phyloP scores from a whole-genome alignment of 1,284 basidiomycete genomes.

The Microbotryomycetes sp. region DNA sequence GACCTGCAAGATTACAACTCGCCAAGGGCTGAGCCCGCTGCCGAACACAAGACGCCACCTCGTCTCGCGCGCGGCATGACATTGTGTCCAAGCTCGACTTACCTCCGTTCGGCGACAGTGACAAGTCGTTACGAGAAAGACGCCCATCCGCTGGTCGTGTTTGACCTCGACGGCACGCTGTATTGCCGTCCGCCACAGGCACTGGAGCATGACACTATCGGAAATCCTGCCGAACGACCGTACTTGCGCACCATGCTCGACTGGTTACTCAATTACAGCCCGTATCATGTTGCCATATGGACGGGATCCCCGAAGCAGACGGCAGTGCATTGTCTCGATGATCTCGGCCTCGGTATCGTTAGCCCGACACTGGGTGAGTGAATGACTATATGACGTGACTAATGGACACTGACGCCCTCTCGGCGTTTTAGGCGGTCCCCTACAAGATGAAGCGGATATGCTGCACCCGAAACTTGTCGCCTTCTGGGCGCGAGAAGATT shows the following conservation, averaged over 20 bases:
- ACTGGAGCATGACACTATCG: constrained; percentile 18
- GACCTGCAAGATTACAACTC: background rate
- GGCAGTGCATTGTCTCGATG: constrained; percentile 15
- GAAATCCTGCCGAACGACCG: constrained; percentile 12
- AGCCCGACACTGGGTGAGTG: constrained; percentile 1
- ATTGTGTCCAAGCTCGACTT: background rate
- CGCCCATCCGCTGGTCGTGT: constrained; percentile 3
- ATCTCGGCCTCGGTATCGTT: constrained; percentile 22
- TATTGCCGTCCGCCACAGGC: constrained; percentile 21
- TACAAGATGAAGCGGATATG: constrained; percentile 12
- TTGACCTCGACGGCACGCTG: constrained; percentile 26
- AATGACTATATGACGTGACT: background rate
- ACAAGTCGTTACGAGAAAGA: background rate
- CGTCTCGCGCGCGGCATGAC: constrained; percentile 11
- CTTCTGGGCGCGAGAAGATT: constrained; percentile 24
- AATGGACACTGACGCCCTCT: too few species aligned
- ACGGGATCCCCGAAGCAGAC: constrained; percentile 16
- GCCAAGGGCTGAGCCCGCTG: background rate
- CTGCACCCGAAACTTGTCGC: constrained; percentile 22
- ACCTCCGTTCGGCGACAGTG: background rate
- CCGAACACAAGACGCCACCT: constrained; percentile 1
- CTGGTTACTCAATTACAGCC: constrained; percentile 14
- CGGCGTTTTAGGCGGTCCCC: background rate
- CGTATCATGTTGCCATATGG: constrained; percentile 19
- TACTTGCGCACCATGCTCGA: constrained; percentile 19